Evolutionary conservation across 805 yeast species (phyloP), one percentile per base, ranked within the genome.

Genomic region (Wickerhamiella brachini): DNA sequence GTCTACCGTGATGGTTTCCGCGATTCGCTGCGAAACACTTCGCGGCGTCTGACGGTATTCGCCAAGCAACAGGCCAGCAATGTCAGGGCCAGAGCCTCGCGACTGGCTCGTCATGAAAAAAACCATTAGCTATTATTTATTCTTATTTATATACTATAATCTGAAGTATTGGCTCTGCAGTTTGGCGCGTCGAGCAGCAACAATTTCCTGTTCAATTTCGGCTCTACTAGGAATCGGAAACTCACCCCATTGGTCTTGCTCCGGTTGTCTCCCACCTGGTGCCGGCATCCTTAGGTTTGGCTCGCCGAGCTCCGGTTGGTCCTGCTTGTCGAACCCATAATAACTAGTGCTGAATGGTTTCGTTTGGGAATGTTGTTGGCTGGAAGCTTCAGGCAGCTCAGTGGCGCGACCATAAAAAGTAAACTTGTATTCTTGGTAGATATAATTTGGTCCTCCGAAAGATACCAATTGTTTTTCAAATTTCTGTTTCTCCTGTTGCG

Each of bases 1-100:
- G 56, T 57, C 2, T 57, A 53, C 44, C 50, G 54, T 26, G 49
- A 53, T 7, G 51, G 53, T 2, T 42, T 47, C 20, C 20, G 41
- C 18, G 20, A 37, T 7, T 37, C 41, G 20, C 20, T 37, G 8
- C 41, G 41, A 6, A 9, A 37, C 41, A 15, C 20, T 7, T n/a
- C 41, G 20, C 20, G 20, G 20, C 41, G 20, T 18, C 20, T 37
- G 18, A 15, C 17, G 4, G 9, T 17, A 3, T 37, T 37, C n/a
- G 41, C 41, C 4, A 13, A 12, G 15, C 8, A 29, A 9, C 34
- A 29, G 34, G 34, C 34, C 12, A 4, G 12, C 3, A 12, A 7
- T 7, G 34, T 29, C 15, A 12, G 34, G 3, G 12, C 34, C 15
- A 29, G 15, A 7, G 34, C 34, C 3, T 29, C 34, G 34, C 12